phyloP scores from a whole-genome alignment of 148 eudicot genomes.

The Chenopodium formosanum region DNA sequence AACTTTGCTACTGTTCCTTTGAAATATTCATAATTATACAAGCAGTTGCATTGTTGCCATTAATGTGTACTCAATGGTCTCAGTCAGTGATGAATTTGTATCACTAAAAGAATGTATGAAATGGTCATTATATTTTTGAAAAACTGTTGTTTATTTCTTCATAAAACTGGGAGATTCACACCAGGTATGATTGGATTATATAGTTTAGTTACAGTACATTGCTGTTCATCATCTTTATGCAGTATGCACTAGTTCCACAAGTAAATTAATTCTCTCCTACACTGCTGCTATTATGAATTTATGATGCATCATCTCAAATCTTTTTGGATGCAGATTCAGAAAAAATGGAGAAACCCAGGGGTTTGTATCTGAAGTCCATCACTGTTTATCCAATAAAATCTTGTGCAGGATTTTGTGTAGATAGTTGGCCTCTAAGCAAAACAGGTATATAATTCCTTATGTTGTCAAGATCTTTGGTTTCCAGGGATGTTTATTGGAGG shows the following conservation, averaged over 20 bases:
- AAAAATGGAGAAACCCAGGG: constrained; percentile 19
- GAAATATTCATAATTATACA: neutral
- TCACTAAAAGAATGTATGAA: too few relatives aligned
- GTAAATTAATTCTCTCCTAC: neutral
- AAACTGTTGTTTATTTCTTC: neutral
- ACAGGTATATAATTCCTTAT: constrained; percentile 51
- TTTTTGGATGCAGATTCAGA: constrained; percentile 41
- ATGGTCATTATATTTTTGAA: too few relatives aligned
- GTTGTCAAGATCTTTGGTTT: neutral
- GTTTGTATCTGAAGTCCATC: constrained; percentile 55
- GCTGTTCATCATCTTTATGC: neutral
- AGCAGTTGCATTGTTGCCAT: neutral
- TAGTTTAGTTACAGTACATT: neutral
- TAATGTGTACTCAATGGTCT: too few relatives aligned
- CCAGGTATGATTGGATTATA: neutral
- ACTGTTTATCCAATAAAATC: constrained; percentile 88
- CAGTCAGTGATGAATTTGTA: too few relatives aligned
- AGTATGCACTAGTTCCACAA: neutral
- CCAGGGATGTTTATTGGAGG: constrained; percentile 1
- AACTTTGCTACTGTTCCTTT: neutral
- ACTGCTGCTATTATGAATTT: neutral
- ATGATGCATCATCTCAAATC: neutral
- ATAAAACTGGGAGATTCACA: neutral
- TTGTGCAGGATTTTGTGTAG: constrained; percentile 78
- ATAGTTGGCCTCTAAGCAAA: constrained; percentile 75